phyloP scores from a whole-genome alignment of 345 rosid genomes.

The Eucalyptus coolabah region DNA sequence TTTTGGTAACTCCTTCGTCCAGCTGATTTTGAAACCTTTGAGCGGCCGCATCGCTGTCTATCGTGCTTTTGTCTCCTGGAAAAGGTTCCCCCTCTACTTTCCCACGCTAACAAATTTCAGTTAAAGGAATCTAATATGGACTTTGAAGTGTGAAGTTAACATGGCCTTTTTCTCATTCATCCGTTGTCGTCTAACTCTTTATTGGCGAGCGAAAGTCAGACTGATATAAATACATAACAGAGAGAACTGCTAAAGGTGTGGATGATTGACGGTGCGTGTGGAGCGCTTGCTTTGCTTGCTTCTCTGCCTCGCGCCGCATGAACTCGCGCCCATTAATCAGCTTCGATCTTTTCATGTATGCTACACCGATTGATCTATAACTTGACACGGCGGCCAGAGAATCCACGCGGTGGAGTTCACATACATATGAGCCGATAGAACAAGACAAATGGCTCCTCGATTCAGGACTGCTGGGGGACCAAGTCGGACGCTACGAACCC shows the following conservation, averaged over 20 bases:
- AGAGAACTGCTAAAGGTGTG: not conserved
- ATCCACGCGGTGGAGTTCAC: not conserved
- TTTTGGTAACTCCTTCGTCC: not conserved
- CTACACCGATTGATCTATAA: not conserved
- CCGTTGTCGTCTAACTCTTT: not conserved
- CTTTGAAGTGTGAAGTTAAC: not conserved
- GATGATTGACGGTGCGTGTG: not conserved
- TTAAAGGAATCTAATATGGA: not conserved
- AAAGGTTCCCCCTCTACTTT: not conserved
- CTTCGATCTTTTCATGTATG: not conserved
- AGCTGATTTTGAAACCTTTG: not conserved
- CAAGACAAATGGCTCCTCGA: not conserved
- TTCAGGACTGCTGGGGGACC: not conserved
- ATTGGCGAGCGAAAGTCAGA: not conserved
- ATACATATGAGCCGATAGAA: not conserved
- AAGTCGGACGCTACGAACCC: not conserved
- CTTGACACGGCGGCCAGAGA: not conserved
- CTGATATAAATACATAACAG: not conserved
- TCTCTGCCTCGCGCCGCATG: not conserved
- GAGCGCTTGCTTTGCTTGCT: not conserved
- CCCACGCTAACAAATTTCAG: not conserved
- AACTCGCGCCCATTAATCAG: not conserved
- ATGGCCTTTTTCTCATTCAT: not conserved
- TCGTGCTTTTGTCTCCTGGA: not conserved
- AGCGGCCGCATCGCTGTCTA: not conserved